Evolutionary conservation across 148 eudicot genomes (phyloP), one percentile per base, ranked within the genome.

Genomic region (Chenopodium suecicum): DNA sequence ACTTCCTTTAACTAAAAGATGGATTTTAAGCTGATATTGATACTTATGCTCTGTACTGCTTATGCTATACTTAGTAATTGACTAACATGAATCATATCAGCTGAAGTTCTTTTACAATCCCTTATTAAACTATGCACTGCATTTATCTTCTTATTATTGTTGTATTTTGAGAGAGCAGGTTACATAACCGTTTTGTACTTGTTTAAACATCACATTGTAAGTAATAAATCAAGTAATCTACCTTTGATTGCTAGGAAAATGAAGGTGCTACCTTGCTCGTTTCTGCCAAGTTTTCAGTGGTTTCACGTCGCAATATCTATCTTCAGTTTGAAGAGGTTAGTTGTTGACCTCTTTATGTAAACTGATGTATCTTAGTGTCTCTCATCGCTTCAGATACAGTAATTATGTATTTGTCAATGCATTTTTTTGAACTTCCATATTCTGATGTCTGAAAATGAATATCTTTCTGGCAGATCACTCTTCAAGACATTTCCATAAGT

Each of bases 241-340:
- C 32, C 32, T 74, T 60, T 75, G 27, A 48, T 82, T 86, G 74
- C 60, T 87, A 95, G 98, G 98, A 95, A 81, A 88, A 94, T 25
- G 99, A 95, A 82, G 99, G 99, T 76, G 99, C 97, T 65, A 95
- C 99, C 48, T 82, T 95, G 82, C 68, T 94, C 54, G 99, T 95
- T 70, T 88, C 97, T 82, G 98, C 99, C 9, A 95, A 89, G 78
- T 95, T 93, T 83, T 93, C 99, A 32, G 47, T 88, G 32, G 90
- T 95, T 83, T 95, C 99, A 23, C 67, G 1, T 2, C 93, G 98
- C 70, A 92, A 90, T 84, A 93, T 95, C 86, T 92, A 79, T 79
- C 98, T 95, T 73, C 81, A 95, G 80, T 95, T 95, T 70, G 92
- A 94, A 81, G 95, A 95, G 94, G 98, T 90, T 58, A 74, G 90